These are phyloP conservation scores for Neurospora discreta DNA, from an alignment of 495 filamentous ascomycete genomes.

Conservation along the genomic window DNA sequence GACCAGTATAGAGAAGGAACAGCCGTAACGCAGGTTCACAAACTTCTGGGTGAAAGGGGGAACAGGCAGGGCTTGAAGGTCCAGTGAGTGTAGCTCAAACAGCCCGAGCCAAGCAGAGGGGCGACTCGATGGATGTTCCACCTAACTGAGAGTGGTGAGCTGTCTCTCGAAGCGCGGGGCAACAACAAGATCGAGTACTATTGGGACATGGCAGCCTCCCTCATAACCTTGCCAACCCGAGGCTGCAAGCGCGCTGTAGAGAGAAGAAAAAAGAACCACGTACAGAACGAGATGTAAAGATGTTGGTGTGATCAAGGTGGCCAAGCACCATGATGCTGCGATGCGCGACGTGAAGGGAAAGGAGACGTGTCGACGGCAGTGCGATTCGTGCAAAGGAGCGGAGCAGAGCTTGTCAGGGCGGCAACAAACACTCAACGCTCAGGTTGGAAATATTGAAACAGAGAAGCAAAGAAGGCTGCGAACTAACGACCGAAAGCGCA, in stretches of 20 bases:
- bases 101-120: not conserved
- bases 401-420: not conserved
- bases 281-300: slow-evolving; percentile 14
- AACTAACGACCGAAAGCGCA: not conserved
- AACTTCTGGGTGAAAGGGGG: not conserved
- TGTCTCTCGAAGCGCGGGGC: not conserved
- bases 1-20: not conserved
- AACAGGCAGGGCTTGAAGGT: not conserved
- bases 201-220: not conserved
- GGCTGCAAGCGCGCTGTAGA: not conserved
- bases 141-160: not conserved
- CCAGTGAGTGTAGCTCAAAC: not conserved
- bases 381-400: not conserved
- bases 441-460: not conserved
- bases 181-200: not conserved
- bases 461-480: not conserved
- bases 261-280: not conserved
- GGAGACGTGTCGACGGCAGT: not conserved
- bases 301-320: slow-evolving; percentile 6
- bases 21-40: not conserved
- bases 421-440: not conserved
- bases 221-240: not conserved
- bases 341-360: slow-evolving; percentile 1
- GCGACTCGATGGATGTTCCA: not conserved
- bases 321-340: slow-evolving; percentile 20